Percentiles rank a stretch among this genome's conserved stretches.
These are phyloP conservation scores for Candida smagusa DNA, from an alignment of 1,139 yeast species.

Conservation along the genomic window DNA sequence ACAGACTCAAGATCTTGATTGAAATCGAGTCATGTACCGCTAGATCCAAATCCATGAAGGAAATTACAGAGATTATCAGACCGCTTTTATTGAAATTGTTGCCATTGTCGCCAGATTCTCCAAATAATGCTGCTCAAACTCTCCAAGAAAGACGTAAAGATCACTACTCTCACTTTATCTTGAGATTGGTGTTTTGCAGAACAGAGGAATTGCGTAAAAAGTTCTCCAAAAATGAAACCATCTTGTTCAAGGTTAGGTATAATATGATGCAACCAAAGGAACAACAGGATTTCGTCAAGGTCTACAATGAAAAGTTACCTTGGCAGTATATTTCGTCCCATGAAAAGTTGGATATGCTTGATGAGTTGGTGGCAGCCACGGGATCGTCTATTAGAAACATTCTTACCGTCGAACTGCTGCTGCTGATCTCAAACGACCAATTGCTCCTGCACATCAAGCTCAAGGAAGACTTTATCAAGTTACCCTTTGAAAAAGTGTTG, in stretches of 20 bases:
- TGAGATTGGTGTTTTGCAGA: constrained; percentile 86
- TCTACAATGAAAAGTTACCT: constrained; percentile 50
- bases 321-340: constrained; percentile 68
- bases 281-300: constrained; percentile 63
- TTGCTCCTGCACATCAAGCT: constrained; percentile 38
- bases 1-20: constrained; percentile 74
- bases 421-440: constrained; percentile 39
- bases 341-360: constrained; percentile 54
- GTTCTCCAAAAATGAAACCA: constrained; percentile 72
- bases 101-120: constrained; percentile 51
- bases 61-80: constrained; percentile 60
- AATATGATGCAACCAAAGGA: constrained; percentile 64
- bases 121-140: constrained; percentile 29
- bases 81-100: constrained; percentile 63
- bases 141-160: constrained; percentile 73
- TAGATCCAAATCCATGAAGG: constrained; percentile 62
- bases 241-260: constrained; percentile 72
- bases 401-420: constrained; percentile 24
- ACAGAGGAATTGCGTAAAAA: constrained; percentile 81
- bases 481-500: constrained; percentile 84
- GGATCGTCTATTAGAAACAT: constrained; percentile 32
- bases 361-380: constrained; percentile 54
- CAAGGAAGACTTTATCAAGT: constrained; percentile 66
- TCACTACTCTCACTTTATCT: constrained; percentile 85
- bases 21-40: constrained; percentile 78